phyloP scores from a whole-genome alignment of 2,329 filamentous ascomycete species.

The Cladophialophora exuberans region DNA sequence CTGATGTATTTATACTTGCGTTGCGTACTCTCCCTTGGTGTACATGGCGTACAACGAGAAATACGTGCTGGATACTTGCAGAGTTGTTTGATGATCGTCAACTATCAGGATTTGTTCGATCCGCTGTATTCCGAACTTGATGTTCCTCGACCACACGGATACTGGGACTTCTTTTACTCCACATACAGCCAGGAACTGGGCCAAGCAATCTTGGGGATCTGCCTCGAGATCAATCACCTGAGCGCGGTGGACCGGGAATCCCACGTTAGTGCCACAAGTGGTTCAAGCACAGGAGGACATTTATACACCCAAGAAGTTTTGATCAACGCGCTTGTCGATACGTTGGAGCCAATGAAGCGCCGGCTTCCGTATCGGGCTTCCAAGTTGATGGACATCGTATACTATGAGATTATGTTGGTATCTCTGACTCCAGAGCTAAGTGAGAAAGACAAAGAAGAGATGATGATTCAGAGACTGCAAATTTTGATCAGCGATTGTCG shows the following conservation, averaged over 20 bases:
- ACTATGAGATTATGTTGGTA: conserved; percentile 27
- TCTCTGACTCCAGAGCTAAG: conserved; percentile 15
- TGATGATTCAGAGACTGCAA: conserved; percentile 16
- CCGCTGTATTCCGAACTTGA: conserved; percentile 37
- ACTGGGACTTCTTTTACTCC: conserved; percentile 34
- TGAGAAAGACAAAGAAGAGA: conserved; percentile 1
- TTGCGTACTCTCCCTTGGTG: conserved; percentile 24
- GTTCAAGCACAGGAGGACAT: neutral
- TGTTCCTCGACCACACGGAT: conserved; percentile 29
- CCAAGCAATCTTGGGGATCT: conserved; percentile 26
- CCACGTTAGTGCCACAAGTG: neutral
- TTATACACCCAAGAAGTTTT: conserved; percentile 24
- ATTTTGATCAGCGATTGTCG: conserved; percentile 16
- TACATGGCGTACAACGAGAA: conserved; percentile 29
- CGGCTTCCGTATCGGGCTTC: conserved; percentile 25
- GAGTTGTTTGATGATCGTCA: conserved; percentile 35
- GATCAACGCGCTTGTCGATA: conserved; percentile 27
- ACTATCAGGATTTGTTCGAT: conserved; percentile 40
- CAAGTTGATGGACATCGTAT: conserved; percentile 31
- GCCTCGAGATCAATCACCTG: conserved; percentile 29
- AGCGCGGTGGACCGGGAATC: neutral
- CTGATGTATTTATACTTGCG: conserved; percentile 39
- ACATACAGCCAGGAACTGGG: conserved; percentile 29
- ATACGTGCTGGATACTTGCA: conserved; percentile 34
- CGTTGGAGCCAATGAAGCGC: conserved; percentile 28